A percentile compares a stretch with the other conserved stretches of the same genome.
phyloP scores from a whole-genome alignment of 2,329 filamentous ascomycete genomes.

The Sporothrix mexicana region DNA sequence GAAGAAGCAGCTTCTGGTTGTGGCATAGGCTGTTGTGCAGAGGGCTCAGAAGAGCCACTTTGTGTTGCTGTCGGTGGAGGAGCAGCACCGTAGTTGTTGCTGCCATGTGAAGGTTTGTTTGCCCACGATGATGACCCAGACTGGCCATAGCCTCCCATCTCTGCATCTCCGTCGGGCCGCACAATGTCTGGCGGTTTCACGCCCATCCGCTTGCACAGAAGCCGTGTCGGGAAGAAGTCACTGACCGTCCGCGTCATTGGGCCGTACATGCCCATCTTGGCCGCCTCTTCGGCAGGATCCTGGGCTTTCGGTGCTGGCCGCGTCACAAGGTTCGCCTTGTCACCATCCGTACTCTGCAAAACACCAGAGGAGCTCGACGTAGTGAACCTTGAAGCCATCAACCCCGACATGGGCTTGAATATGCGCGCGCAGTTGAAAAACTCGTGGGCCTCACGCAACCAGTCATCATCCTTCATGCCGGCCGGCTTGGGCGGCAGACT shows the following conservation, averaged over 20 bases:
- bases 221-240: conserved; percentile 78
- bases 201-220: conserved; percentile 95
- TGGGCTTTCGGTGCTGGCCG: conserved; percentile 62
- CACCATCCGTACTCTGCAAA: conserved; percentile 17
- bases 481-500: conserved; percentile 58
- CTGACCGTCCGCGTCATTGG: conserved; percentile 75
- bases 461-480: conserved; percentile 68
- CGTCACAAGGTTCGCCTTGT: conserved; percentile 48
- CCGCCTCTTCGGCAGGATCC: conserved; percentile 84
- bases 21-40: background rate
- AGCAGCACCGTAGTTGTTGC: background rate
- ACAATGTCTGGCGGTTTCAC: conserved; percentile 77
- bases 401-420: conserved; percentile 88
- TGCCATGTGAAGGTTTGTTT: conserved; percentile 9
- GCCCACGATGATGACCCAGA: background rate
- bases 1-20: background rate
- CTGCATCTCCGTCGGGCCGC: conserved; percentile 56
- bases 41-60: background rate
- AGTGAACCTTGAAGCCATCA: conserved; percentile 94
- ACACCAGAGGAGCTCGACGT: conserved; percentile 54
- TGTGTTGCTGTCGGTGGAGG: conserved; percentile 25
- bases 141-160: conserved; percentile 33
- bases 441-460: conserved; percentile 77
- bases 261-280: conserved; percentile 91
- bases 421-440: conserved; percentile 71